Evolutionary conservation across 2,329 filamentous ascomycete species (phyloP), one percentile per base, ranked within the genome.

Genomic region (Fusarium guadeloupense): DNA sequence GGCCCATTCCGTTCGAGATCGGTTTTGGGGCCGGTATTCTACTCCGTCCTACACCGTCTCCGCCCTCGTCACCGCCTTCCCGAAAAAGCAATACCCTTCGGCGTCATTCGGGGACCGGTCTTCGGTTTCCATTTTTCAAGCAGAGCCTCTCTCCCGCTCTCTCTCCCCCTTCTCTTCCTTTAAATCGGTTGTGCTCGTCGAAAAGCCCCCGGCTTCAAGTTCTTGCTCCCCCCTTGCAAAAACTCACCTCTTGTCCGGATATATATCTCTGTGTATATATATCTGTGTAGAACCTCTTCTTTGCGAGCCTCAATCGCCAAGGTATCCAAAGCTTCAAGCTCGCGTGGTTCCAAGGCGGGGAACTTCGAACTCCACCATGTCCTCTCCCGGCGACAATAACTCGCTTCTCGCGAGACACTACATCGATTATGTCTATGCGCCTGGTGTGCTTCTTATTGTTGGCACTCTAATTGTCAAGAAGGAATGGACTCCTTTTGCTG

Each of bases 401-500:
- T 71, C 72, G 67, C 70, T 68, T 61, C 60, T 83, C 41, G 83
- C 88, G 62, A 82, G 83, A 66, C 82, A 87, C 70, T 92, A 89
- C 72, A 78, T 94, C 73, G 87, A 92, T 77, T 91, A 90, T 72
- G 85, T 96, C 70, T 93, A 94, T 76, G 89, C 96, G 71, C 93
- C 93, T 61, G 89, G 88, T n/a, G 86, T 83, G 56, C 84, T 97
- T 30, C 79, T 97, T 57, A 80, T 97, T 57, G 77, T 92, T 46
- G 92, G 92, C 69, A 89, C 87, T 37, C 82, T 86, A 61, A 89
- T 96, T 70, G 81, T 93, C 69, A 96, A 96, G 85, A 82, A 80
- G 65, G 90, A 94, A 76, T 95, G 86, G 85, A 74, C 89, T 20
- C 84, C 87, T 5, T 91, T 89, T 74, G 91, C 92, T 8, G 81